Evolutionary conservation across 768 basidiomycete species (phyloP), one percentile per base, ranked within the genome.

Genomic region (Aureoboletus auriporus): DNA sequence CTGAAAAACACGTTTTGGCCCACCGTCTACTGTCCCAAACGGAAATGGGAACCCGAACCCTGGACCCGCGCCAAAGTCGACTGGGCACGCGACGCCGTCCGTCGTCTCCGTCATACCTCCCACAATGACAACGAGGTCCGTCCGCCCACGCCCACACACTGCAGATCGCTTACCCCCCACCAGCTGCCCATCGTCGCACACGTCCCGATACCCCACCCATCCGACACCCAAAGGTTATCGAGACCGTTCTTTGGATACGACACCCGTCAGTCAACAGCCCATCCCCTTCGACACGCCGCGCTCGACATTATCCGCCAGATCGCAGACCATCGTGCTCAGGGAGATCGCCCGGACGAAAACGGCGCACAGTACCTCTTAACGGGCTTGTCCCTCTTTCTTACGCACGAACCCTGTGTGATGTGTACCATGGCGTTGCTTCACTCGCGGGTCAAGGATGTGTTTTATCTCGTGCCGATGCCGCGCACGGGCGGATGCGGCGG

Each of bases 351-450:
- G 20, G 35, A 51, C 35, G 65, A 58, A 46, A 91, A 89, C 56
- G 86, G 89, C 12, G 71, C 83, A 1, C 85, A 88, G 60, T 99
- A 99, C 67, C 83, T 97, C 38, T 75, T 98, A 23, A 97, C 93
- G 0, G 82, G 83, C 2, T 77, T 83, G 14, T 82, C 84, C 1
- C 73, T 97, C 23, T 98, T 98, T 71, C 80, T 83, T 45, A 91
- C 92, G 9, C 95, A 99, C 68, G 96, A 99, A 58, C 96, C 96
- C 0, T 99, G 96, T 58, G 78, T 99, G 48, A 93, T 98, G 91
- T 99, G 96, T 66, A 82, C 84, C 58, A 99, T 99, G 96, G 91
- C 93, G 2, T 70, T 98, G 17, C 71, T 96, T 6, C 96, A 99
- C 67, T 93, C 90, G 1, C 81, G 96, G n/a, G 91, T 97, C 47